Evolutionary conservation across 305 asterid genomes (phyloP), one percentile per base, ranked within the genome.

Genomic region (Solanum hybrid): DNA sequence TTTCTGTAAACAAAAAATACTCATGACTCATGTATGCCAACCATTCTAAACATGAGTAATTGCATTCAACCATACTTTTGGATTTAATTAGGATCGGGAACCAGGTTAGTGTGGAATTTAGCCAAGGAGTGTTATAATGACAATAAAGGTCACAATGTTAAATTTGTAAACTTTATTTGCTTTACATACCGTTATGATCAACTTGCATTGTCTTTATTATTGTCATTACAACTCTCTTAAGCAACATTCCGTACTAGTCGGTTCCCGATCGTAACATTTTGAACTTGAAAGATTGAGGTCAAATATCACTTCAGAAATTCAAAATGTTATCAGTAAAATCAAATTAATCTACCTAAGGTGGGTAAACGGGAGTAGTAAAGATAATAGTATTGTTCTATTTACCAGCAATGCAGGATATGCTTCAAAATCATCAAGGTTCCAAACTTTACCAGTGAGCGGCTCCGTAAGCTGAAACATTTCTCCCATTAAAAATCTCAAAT

Each of bases 401-500:
- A 97, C 99, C 96, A 97, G 94, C 87, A 97, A 93, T 39, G 98
- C 98, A 9, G 98, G 98, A 93, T 95, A 91, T 31, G 98, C 74
- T 90, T 96, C 97, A 87, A 96, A 96, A 76, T 97, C 98, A 22
- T 95, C 97, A 87, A 97, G 91, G 46, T 90, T 95, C 98, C 99
- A 96, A 71, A 90, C 42, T 92, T 92, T 97, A 90, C 98, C 97
- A 4, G 98, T 97, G 76, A 97, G 96, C 84, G 99, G 98, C 92
- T 97, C 99, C 33, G 93, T 92, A 90, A 97, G 96, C 99, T 97
- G 89, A 91, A 93, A 75, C 57, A 86, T 20, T 26, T 86, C 16
- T 31, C 71, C 78, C 91, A 90, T 83, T 16, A 89, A 29, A 74
- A 75, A 39, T 39, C 46, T 39, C 46, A 39, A 39, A 74, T 14